Percentiles rank a stretch among this genome's conserved stretches.
Evolutionary conservation across 2,329 filamentous ascomycete species (phyloP).

Genomic region (Xylaria sp.): DNA sequence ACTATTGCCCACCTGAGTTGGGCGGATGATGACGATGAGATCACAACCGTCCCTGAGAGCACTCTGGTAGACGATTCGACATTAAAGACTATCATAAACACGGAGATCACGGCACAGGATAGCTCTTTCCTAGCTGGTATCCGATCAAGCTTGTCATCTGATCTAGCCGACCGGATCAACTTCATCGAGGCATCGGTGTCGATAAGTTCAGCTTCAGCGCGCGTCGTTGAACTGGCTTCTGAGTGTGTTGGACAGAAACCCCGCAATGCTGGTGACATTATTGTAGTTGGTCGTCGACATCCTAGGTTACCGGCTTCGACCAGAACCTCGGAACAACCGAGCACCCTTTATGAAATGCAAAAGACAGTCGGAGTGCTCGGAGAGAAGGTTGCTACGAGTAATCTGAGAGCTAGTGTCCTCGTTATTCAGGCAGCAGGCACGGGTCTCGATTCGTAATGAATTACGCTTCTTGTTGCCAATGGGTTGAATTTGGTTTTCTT

Average conservation of each 20-base stretch:
- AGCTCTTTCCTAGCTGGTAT: slow-evolving; percentile 50
- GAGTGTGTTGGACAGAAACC: slow-evolving; percentile 68
- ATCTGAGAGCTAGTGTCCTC: slow-evolving; percentile 73
- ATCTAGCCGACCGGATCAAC: slow-evolving; percentile 49
- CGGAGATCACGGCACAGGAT: slow-evolving; percentile 50
- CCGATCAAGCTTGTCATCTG: slow-evolving; percentile 49
- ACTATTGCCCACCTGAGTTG: slow-evolving; percentile 73
- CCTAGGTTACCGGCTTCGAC: slow-evolving; percentile 44
- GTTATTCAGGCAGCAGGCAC: slow-evolving; percentile 69
- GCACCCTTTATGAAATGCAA: slow-evolving; percentile 54
- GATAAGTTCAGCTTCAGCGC: slow-evolving; percentile 52
- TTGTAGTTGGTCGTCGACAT: slow-evolving; percentile 71
- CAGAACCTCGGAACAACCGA: slow-evolving; percentile 35
- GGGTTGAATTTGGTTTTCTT: background rate
- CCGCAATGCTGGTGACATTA: slow-evolving; percentile 75
- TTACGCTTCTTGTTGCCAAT: background rate
- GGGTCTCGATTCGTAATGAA: slow-evolving; percentile 34
- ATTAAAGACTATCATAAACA: slow-evolving; percentile 43
- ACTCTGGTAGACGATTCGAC: slow-evolving; percentile 35
- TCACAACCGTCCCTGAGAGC: slow-evolving; percentile 36
- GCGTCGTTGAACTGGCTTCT: slow-evolving; percentile 64
- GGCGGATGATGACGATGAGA: slow-evolving; percentile 43
- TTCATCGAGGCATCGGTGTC: slow-evolving; percentile 63
- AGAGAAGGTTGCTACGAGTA: slow-evolving; percentile 66
- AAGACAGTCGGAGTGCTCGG: slow-evolving; percentile 69